phyloP scores from a whole-genome alignment of 306 rosid species.

The Fragaria iinumae region DNA sequence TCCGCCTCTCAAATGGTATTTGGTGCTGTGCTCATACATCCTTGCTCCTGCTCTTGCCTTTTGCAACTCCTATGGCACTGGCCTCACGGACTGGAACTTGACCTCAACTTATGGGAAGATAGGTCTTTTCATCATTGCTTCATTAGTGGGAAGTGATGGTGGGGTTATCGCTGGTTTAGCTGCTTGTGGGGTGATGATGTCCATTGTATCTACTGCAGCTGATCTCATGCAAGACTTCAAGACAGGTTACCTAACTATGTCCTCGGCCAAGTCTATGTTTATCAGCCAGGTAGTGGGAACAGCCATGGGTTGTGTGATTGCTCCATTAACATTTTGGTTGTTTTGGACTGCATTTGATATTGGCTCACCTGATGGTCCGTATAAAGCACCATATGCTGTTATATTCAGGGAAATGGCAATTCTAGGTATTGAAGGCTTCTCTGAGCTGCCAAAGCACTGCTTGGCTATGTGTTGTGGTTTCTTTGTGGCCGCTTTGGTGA shows the following conservation, averaged over 20 bases:
- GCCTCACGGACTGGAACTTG: constrained; percentile 84
- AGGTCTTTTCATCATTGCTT: constrained; percentile 80
- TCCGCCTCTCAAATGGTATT: constrained; percentile 93
- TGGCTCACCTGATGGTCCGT: constrained; percentile 86
- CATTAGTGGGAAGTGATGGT: constrained; percentile 70
- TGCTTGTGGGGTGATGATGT: constrained; percentile 86
- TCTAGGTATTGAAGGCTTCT: constrained; percentile 79
- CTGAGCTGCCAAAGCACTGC: constrained; percentile 89
- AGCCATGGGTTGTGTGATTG: constrained; percentile 90
- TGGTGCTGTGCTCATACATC: constrained; percentile 75
- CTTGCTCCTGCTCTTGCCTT: constrained; percentile 93
- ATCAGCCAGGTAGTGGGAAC: constrained; percentile 85
- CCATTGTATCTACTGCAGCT: constrained; percentile 90
- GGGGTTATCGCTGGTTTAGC: constrained; percentile 92
- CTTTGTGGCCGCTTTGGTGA: constrained; percentile 63
- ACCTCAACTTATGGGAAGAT: constrained; percentile 86
- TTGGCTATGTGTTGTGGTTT: constrained; percentile 69
- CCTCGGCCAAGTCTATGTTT: constrained; percentile 94
- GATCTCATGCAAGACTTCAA: constrained; percentile 99
- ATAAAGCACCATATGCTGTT: constrained; percentile 88
- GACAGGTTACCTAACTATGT: constrained; percentile 91
- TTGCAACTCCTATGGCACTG: constrained; percentile 89
- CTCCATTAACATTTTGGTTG: constrained; percentile 97
- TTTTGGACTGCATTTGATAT: constrained; percentile 93
- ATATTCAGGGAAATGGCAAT: constrained; percentile 95